Conservation (phyloP, 2,329 filamentous ascomycete species). For the Fusarium sp. region DNA sequence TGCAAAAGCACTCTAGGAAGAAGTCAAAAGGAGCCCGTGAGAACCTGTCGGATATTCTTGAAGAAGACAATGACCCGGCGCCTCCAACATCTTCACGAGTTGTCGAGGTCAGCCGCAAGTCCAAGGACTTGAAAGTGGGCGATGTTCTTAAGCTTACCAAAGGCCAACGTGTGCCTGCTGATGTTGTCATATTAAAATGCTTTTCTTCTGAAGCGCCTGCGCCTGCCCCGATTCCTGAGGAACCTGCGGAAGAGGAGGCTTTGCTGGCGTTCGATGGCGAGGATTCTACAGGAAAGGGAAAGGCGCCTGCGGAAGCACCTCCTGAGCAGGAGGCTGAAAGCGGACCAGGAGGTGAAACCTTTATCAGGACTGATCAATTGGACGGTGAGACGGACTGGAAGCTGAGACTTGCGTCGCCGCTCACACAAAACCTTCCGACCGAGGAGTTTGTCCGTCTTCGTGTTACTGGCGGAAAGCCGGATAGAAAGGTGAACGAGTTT, state of each 20-base stretch:
- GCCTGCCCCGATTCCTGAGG: slow-evolving; percentile 45
- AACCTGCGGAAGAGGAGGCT: slow-evolving; percentile 51
- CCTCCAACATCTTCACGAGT: slow-evolving; percentile 59
- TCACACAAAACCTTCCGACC: slow-evolving; percentile 81
- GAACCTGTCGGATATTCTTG: slow-evolving; percentile 70
- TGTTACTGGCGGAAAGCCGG: slow-evolving; percentile 87
- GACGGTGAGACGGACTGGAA: slow-evolving; percentile 99
- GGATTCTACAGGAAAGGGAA: slow-evolving; percentile 47
- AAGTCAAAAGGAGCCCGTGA: slow-evolving; percentile 46
- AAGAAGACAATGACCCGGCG: slow-evolving; percentile 64
- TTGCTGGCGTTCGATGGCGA: slow-evolving; percentile 55
- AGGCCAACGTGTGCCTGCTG: slow-evolving; percentile 91
- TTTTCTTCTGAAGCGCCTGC: slow-evolving; percentile 64
- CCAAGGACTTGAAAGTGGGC: slow-evolving; percentile 88
- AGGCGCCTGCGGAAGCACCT: slow-evolving; percentile 46
- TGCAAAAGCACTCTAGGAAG: slow-evolving; percentile 45
- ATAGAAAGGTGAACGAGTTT: slow-evolving; percentile 95
- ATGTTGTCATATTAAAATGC: slow-evolving; percentile 92
- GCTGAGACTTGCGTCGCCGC: slow-evolving; percentile 82
- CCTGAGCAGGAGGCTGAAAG: slow-evolving; percentile 45
- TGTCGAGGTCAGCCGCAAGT: slow-evolving; percentile 79
- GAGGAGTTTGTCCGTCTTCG: slow-evolving; percentile 75
- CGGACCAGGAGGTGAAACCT: slow-evolving; percentile 80
- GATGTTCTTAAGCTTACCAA: slow-evolving; percentile 94
- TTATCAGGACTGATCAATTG: slow-evolving; percentile 95